phyloP scores from a whole-genome alignment of 805 yeast species.

The Metschnikowia vanudenii region DNA sequence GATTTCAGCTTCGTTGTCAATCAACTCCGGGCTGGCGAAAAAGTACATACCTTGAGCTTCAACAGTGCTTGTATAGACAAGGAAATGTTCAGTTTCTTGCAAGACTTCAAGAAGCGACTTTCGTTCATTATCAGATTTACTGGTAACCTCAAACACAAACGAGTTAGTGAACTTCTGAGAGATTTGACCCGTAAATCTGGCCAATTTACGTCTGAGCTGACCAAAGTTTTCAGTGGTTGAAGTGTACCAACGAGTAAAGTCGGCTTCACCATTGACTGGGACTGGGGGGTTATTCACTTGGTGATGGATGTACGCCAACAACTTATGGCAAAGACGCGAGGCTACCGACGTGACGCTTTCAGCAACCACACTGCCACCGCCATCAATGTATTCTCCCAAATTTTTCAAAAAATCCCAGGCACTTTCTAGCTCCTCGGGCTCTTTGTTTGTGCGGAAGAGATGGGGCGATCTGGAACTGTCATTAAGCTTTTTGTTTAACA shows the following conservation, averaged over 20 bases:
- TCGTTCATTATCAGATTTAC: constrained; percentile 42
- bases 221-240: constrained; percentile 70
- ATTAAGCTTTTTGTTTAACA: constrained; percentile 72
- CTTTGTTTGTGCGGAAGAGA: constrained; percentile 80
- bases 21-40: constrained; percentile 65
- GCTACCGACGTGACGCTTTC: constrained; percentile 69
- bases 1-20: constrained; percentile 39
- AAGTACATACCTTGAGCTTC: constrained; percentile 78
- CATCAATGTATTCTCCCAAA: constrained; percentile 74
- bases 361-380: constrained; percentile 79
- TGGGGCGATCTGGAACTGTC: constrained; percentile 65
- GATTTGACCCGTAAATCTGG: constrained; percentile 69
- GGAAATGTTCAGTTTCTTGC: constrained; percentile 66
- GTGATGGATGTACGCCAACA: constrained; percentile 66
- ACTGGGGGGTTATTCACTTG: constrained; percentile 63
- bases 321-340: constrained; percentile 62
- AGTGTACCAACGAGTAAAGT: constrained; percentile 60
- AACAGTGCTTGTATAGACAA: constrained; percentile 69
- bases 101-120: constrained; percentile 56
- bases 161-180: constrained; percentile 74
- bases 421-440: constrained; percentile 82
- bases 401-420: constrained; percentile 78
- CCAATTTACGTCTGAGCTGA: constrained; percentile 73
- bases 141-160: constrained; percentile 52
- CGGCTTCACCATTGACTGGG: constrained; percentile 32